These are phyloP conservation scores for Aspergillus texensis DNA, from an alignment of 2,329 filamentous ascomycete genomes.

Conservation along the genomic window DNA sequence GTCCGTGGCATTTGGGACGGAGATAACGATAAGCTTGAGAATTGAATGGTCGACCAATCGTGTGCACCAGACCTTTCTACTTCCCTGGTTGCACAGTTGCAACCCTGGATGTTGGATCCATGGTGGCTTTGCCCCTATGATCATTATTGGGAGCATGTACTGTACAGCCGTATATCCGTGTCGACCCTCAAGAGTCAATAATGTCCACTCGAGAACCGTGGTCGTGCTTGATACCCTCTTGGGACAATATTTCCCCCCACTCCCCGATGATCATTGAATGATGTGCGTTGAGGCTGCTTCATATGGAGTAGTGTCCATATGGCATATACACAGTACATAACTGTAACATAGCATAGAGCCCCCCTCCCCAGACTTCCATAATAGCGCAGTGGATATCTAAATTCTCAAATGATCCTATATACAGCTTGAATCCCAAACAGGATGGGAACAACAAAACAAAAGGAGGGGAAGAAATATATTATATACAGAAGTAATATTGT, in stretches of 20 bases:
- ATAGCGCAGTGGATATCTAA: not conserved
- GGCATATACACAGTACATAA: not conserved
- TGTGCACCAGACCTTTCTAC: not conserved
- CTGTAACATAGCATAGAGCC: not conserved
- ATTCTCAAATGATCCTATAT: not conserved
- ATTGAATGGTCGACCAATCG: not conserved
- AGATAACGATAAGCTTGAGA: not conserved
- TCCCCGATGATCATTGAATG: not conserved
- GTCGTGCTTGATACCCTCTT: not conserved
- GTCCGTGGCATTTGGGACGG: not conserved
- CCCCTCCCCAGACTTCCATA: not conserved
- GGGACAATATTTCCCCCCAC: not conserved
- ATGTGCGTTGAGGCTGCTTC: conserved; percentile 1
- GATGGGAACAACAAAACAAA: conserved; percentile 1
- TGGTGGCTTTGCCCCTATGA: not conserved
- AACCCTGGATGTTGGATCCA: not conserved
- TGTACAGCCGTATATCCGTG: not conserved
- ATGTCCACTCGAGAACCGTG: not conserved
- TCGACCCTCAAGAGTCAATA: not conserved
- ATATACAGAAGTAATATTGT: not conserved
- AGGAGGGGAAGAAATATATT: not conserved
- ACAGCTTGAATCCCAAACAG: not conserved
- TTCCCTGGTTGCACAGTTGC: not conserved
- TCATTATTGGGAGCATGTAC: not conserved
- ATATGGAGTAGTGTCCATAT: not conserved